Evolutionary conservation across 441 rosid species (phyloP), one percentile per base, ranked within the genome.

Genomic region (Pelargonium australe): DNA sequence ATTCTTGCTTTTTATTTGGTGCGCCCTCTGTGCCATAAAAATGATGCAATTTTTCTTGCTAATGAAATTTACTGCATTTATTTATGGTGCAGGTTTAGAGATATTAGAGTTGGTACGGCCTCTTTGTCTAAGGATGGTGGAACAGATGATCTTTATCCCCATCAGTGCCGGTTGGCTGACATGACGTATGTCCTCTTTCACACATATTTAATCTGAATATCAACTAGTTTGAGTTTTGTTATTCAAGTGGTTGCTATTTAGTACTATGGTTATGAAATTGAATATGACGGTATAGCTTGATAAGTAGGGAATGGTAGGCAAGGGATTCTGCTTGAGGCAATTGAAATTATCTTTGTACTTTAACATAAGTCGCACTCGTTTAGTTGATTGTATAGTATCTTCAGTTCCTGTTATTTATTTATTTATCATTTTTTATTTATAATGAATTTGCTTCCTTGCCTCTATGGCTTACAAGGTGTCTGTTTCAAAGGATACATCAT

Each of bases 151-250:
- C 76, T 89, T 64, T 79, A 65, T 75, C 99, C 99, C 10, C 96
- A 91, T 70, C 82, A 76, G 80, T 91, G 99, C 73, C 96, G 99
- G 43, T 78, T 94, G 79, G 82, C 92, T 13, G 99, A 89, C 60
- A 79, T 75, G 79, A 94, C 99, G 97, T 89, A 83, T 68, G 82
- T 70, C 14, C 17, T 64, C 70, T 7, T 69, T 74, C 12, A 7
- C 28, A 57, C 28, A 57, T 55, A 16, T 55, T 55, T 17, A 55
- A 55, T 55, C 61, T 57, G 62, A 19, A 57, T 57, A 10, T 25
- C 62, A 17, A 19, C 62, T 19, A 7, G 23, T 55, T 55, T 55
- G 17, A 7, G 14, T 16, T 49, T 49, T 51, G 14, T 13, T 49
- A 49, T 49, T 47, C 57, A 49, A 49, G 57, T 13, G 4, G 57